These are phyloP conservation scores for Oryza brachyantha DNA, from an alignment of 176 grass and related monocot genomes.

Conservation along the genomic window DNA sequence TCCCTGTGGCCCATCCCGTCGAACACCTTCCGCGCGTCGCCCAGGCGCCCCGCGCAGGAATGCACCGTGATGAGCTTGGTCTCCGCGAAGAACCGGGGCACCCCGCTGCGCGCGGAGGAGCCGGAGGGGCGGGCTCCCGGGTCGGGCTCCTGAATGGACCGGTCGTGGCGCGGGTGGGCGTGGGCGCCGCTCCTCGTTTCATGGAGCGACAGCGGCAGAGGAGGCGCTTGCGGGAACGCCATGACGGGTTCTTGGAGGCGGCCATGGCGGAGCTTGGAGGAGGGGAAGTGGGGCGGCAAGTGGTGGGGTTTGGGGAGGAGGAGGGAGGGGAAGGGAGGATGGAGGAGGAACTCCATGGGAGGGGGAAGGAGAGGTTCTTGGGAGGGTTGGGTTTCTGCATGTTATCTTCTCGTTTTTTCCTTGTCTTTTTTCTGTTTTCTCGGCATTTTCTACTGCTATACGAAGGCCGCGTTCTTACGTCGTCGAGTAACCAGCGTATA, in stretches of 20 bases:
- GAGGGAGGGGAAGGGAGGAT: conserved; percentile 16
- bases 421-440: not conserved
- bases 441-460: no score
- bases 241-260: conserved; percentile 37
- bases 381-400: conserved; percentile 34
- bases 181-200: conserved; percentile 16
- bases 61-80: conserved; percentile 57
- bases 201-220: conserved; percentile 18
- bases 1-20: conserved; percentile 54
- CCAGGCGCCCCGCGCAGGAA: conserved; percentile 41
- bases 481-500: no score
- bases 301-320: conserved; percentile 19
- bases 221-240: conserved; percentile 43
- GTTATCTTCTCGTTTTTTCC: conserved; percentile 23
- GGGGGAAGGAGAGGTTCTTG: conserved; percentile 18
- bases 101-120: not conserved
- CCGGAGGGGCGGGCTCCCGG: not conserved
- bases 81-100: conserved; percentile 41
- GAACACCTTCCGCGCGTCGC: conserved; percentile 50
- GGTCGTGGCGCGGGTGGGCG: not conserved
- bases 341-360: conserved; percentile 39
- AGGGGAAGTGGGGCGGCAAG: not conserved
- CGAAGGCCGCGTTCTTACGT: no score
- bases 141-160: not conserved
- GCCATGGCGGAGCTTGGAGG: conserved; percentile 22